Evolutionary conservation across 164 flowering plant species (phyloP).

Genomic region (Buxus sempervirens): DNA sequence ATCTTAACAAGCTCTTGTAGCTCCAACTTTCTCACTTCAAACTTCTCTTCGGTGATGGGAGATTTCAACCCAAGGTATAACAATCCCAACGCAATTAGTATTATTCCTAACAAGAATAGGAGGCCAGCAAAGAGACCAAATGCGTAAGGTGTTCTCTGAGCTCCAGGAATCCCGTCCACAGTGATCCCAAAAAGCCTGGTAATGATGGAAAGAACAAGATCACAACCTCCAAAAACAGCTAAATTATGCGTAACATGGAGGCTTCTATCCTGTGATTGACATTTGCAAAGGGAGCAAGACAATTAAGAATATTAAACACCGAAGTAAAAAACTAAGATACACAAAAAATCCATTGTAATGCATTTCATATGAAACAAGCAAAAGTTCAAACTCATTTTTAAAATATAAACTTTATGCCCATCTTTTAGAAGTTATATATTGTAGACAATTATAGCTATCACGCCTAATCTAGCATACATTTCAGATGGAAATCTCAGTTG

Average conservation of each 20-base stretch:
- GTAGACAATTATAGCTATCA: no score
- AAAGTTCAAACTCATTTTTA: no score
- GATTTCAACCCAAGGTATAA: slow-evolving; percentile 66
- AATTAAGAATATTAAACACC: neutral
- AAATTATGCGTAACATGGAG: slow-evolving; percentile 85
- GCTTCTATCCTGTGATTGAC: slow-evolving; percentile 67
- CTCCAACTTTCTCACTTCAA: slow-evolving; percentile 73
- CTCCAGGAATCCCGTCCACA: slow-evolving; percentile 94
- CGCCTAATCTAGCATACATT: no score
- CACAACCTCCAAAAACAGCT: slow-evolving; percentile 89
- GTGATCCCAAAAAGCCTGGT: slow-evolving; percentile 93
- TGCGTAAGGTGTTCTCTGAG: slow-evolving; percentile 68
- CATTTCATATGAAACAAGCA: no score
- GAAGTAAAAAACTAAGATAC: neutral
- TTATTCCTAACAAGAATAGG: slow-evolving; percentile 51
- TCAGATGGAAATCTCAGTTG: no score
- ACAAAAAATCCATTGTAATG: no score
- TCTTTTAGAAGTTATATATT: no score
- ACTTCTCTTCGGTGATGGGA: slow-evolving; percentile 62
- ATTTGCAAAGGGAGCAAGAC: neutral
- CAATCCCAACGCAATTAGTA: slow-evolving; percentile 59
- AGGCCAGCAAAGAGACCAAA: slow-evolving; percentile 69
- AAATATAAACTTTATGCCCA: no score
- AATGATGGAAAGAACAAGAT: slow-evolving; percentile 79
- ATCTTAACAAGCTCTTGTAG: slow-evolving; percentile 73